These are phyloP conservation scores for Salvia hispanica DNA, from an alignment of 257 asterid species.

Conservation along the genomic window DNA sequence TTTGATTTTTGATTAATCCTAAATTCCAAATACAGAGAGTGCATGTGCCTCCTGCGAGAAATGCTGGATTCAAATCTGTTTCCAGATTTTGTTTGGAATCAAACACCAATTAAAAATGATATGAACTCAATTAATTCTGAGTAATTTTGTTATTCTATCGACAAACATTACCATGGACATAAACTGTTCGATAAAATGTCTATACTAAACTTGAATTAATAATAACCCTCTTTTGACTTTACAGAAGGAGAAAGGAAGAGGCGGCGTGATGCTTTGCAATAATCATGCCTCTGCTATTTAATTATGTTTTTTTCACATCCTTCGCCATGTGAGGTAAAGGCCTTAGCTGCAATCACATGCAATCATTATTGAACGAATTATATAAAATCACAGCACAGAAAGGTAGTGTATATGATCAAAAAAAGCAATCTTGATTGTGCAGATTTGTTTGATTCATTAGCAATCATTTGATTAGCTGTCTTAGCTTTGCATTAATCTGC, in stretches of 20 bases:
- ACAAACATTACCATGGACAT: conserved; percentile 7
- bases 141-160: background rate
- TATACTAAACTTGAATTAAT: conserved; percentile 6
- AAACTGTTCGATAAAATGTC: conserved; percentile 34
- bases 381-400: conserved; percentile 21
- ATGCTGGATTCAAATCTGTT: conserved; percentile 30
- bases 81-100: conserved; percentile 29
- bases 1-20: background rate
- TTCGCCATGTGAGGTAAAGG: conserved; percentile 37
- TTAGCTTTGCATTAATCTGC: conserved; percentile 18
- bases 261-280: conserved; percentile 29
- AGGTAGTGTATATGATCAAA: conserved; percentile 6
- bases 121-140: background rate
- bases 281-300: conserved; percentile 19
- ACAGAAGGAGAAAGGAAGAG: conserved; percentile 1
- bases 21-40: background rate
- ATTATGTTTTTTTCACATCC: conserved; percentile 14
- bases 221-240: conserved; percentile 15
- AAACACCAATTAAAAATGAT: background rate
- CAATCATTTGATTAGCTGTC: conserved; percentile 16
- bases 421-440: conserved; percentile 23
- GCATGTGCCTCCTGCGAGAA: conserved; percentile 31
- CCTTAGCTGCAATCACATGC: conserved; percentile 34
- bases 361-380: conserved; percentile 23
- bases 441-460: conserved; percentile 14